Base-by-base conservation (phyloP, 2,329 filamentous ascomycete genomes). In the Alternaria consortialis region DNA sequence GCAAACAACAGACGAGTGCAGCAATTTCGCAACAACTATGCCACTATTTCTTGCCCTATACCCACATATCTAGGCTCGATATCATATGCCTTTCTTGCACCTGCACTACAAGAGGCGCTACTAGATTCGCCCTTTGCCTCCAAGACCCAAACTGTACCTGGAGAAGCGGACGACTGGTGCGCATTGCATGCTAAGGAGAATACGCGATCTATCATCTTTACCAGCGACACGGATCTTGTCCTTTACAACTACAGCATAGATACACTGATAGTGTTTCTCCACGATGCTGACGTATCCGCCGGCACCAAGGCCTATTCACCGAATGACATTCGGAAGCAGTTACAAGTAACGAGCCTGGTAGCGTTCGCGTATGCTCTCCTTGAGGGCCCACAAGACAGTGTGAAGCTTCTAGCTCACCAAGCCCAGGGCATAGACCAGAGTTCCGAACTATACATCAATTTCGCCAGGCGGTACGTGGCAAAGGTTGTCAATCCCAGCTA, bases 201-300 rank as follows among this genome's bases (percentile, higher is more conserved):
- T 31, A 82, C 84, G 2, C 87, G 86, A 0, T 88, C 87, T 0
- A 84, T 93, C 13, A 81, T 89, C 29, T 79, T 97, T 7, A 96
- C 93, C 0, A 89, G 88, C n/a, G 94, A 98, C 71, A 96, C 93
- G 0, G 94, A 98, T 73, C 83, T 97, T 8, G 81, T 97, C 0
- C 84, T 94, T 0, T 89, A 94, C 73, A 85, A 92, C 59, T 83
- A 94, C 8, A 90, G 89, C 0, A 50, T 73, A 0, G 65, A 84
- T 1, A 90, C 90, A 0, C 82, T 83, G 1, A 87, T 97, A 0
- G 81, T 88, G 0, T 89, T 94, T 58, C 85, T 97, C 31, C 83
- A 85, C 57, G 90, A 92, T 48, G 76, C 94, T 1, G 83, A 86
- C 34, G 36, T 63, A 9, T 62, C 76, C 7, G 56, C 72, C 13